phyloP scores from a whole-genome alignment of 2,329 filamentous ascomycete genomes.

The Curvularia spicifera region DNA sequence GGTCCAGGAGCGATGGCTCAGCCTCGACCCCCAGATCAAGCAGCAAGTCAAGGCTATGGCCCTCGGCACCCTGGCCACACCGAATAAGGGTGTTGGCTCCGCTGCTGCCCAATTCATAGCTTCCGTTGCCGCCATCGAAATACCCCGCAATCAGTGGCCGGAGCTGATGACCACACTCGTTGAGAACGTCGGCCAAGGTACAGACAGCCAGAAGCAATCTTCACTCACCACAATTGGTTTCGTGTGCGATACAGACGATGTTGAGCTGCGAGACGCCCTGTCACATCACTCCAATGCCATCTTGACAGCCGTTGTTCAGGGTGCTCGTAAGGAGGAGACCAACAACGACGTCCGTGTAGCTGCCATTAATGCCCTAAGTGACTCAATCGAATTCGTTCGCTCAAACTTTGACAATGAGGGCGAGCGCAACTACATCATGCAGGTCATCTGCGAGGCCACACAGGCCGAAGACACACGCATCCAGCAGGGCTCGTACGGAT shows the following conservation, averaged over 20 bases:
- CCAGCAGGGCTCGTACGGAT: slow-evolving; percentile 95
- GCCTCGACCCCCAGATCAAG: slow-evolving; percentile 82
- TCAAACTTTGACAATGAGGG: slow-evolving; percentile 99
- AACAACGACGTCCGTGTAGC: slow-evolving; percentile 90
- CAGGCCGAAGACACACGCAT: slow-evolving; percentile 90
- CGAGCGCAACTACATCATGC: slow-evolving; percentile 99
- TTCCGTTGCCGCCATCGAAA: slow-evolving; percentile 91
- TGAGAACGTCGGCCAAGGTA: slow-evolving; percentile 87
- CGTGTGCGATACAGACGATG: slow-evolving; percentile 94
- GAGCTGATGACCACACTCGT: slow-evolving; percentile 90
- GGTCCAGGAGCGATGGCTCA: slow-evolving; percentile 91
- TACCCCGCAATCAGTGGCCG: slow-evolving; percentile 90
- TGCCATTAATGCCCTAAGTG: slow-evolving; percentile 90
- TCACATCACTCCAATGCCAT: slow-evolving; percentile 93
- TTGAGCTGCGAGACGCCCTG: slow-evolving; percentile 81
- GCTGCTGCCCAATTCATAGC: slow-evolving; percentile 95
- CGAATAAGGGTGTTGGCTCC: slow-evolving; percentile 81
- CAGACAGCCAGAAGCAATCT: slow-evolving; percentile 88
- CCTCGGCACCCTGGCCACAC: slow-evolving; percentile 83
- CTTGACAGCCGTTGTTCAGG: slow-evolving; percentile 95
- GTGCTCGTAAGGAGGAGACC: slow-evolving; percentile 92
- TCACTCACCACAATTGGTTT: slow-evolving; percentile 97
- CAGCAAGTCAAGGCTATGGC: slow-evolving; percentile 85
- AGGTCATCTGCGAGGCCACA: slow-evolving; percentile 98
- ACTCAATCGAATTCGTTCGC: slow-evolving; percentile 95